These are phyloP conservation scores for Coprinellus micaceus DNA, from an alignment of 768 basidiomycete genomes.

Conservation along the genomic window DNA sequence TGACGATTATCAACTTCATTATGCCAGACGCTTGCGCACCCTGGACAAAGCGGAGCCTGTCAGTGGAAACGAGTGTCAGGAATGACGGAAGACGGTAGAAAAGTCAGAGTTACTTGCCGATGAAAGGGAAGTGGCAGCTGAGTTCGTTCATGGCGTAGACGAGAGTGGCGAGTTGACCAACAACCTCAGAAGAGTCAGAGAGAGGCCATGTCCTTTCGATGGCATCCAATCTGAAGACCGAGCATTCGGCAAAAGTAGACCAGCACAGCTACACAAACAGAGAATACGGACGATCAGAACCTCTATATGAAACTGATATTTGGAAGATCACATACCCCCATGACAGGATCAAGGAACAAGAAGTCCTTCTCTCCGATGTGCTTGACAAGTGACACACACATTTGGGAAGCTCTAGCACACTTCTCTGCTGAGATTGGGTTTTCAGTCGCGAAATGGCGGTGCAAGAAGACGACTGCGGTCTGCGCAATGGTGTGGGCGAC, in stretches of 20 bases:
- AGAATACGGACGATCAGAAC: slow-evolving; percentile 2
- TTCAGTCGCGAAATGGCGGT: slow-evolving; percentile 56
- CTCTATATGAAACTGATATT: neutral
- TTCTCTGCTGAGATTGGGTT: slow-evolving; percentile 63
- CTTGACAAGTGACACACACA: slow-evolving; percentile 57
- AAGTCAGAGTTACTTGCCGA: slow-evolving; percentile 30
- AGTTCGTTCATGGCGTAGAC: slow-evolving; percentile 64
- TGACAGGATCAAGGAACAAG: slow-evolving; percentile 71
- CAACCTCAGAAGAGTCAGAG: slow-evolving; percentile 53
- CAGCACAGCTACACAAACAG: slow-evolving; percentile 55
- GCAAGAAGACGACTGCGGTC: slow-evolving; percentile 61
- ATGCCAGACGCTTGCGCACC: slow-evolving; percentile 39
- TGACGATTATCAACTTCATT: slow-evolving; percentile 11
- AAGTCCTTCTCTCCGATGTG: slow-evolving; percentile 63
- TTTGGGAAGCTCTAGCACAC: slow-evolving; percentile 59
- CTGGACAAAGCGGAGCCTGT: slow-evolving; percentile 37
- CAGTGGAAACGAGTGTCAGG: slow-evolving; percentile 3
- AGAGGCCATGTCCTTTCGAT: slow-evolving; percentile 64
- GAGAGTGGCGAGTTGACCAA: slow-evolving; percentile 57
- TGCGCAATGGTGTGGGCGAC: slow-evolving; percentile 64
- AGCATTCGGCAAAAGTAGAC: slow-evolving; percentile 63
- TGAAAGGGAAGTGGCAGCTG: slow-evolving; percentile 56
- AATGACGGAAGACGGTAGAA: neutral
- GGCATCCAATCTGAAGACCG: slow-evolving; percentile 63
- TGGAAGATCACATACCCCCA: slow-evolving; percentile 50